Evolutionary conservation across 192 early-diverging fungal genomes (phyloP), one percentile per base, ranked within the genome.

Genomic region (Entomortierella parvispora): DNA sequence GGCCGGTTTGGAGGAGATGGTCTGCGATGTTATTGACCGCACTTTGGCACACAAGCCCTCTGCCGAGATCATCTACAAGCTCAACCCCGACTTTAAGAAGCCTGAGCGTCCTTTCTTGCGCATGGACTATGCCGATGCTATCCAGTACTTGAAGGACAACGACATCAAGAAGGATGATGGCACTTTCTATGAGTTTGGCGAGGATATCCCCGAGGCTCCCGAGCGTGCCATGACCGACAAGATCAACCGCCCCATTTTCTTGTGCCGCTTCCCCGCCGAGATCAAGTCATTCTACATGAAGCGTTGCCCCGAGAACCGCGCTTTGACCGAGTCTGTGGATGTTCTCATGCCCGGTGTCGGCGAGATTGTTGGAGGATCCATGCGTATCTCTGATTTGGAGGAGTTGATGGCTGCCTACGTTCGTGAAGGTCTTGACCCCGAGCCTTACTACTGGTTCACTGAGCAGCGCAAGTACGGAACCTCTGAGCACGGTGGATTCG

Each of bases 231-330:
- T 99, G 98, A 99, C 97, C n/a, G 96, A 99, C 82, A 88, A 95
- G 51, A 98, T 99, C 74, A 86, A 86, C 80, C 89, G 92, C 68
- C 98, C 98, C 32, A 99, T 99, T 63, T 86, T 99, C 69, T 84
- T 99, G 48, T 94, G 91, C 80, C 90, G 91, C 48, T 99, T 99
- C 91, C 98, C 98, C n/a, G 92, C 87, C 29, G 93, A 97, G 51
- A 96, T 99, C 84, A 99, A 99, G 91, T 85, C 90, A 6, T 99
- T 99, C 90, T 99, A 99, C 85, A 99, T 99, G 98, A 97, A 97
- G 83, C 83, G 91, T 37, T 93, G 91, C 74, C 80, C 84, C 54
- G 91, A 95, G 12, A 94, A 99, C 71, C 77, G 68, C 11, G 81
- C 90, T 17, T 87, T 98, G 49, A 99, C 98, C 8, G 98, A 99